phyloP scores from a whole-genome alignment of 805 yeast species.

The Ogataea pini region DNA sequence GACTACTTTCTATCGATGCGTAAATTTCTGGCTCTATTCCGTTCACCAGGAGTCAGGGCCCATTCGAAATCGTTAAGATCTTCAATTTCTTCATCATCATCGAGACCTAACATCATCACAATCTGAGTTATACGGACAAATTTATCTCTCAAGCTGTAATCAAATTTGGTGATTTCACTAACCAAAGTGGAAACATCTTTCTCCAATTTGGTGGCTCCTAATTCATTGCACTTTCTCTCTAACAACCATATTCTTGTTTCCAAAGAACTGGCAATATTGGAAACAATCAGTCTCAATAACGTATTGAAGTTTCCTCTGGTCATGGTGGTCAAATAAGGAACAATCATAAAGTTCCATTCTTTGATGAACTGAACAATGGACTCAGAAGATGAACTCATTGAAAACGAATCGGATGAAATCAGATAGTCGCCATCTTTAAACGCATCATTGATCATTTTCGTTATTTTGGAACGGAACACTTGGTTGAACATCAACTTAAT shows the following conservation, averaged over 20 bases:
- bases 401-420: constrained; percentile 26
- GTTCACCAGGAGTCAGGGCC: constrained; percentile 77
- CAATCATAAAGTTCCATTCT: constrained; percentile 64
- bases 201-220: constrained; percentile 83
- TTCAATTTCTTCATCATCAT: constrained; percentile 53
- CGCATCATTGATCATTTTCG: constrained; percentile 36
- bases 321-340: constrained; percentile 54
- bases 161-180: constrained; percentile 67
- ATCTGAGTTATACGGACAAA: constrained; percentile 84
- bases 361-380: constrained; percentile 50
- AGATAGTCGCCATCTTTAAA: constrained; percentile 44
- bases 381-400: constrained; percentile 19
- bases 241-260: constrained; percentile 70
- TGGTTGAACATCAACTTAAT: constrained; percentile 42
- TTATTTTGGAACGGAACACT: constrained; percentile 38
- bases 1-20: constrained; percentile 44
- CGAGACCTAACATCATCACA: constrained; percentile 78
- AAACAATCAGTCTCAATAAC: constrained; percentile 51
- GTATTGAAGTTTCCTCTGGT: constrained; percentile 47
- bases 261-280: constrained; percentile 53
- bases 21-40: constrained; percentile 59
- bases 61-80: constrained; percentile 46
- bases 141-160: constrained; percentile 73
- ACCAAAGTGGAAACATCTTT: constrained; percentile 76
- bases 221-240: constrained; percentile 69